Percentiles rank a stretch among this genome's conserved stretches.
Evolutionary conservation across 1,284 basidiomycete species (phyloP).

Genomic region (Irpex sp.): DNA sequence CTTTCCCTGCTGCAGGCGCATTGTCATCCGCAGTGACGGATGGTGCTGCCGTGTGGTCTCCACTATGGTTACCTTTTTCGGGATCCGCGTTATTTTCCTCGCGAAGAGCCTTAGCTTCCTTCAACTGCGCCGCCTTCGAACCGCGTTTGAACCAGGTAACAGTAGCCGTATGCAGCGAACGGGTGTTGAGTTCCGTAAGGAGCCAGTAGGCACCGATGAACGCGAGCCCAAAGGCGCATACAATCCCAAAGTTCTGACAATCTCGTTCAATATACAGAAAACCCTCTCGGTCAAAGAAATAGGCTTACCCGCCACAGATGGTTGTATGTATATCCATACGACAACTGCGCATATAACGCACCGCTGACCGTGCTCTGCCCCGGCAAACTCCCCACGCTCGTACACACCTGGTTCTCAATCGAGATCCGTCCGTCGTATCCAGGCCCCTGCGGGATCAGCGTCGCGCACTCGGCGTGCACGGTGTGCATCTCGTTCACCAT

Average conservation of each 20-base stretch:
- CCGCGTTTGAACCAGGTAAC: slow-evolving; percentile 41
- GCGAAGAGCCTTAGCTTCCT: not conserved
- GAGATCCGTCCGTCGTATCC: slow-evolving; percentile 43
- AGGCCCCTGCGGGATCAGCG: slow-evolving; percentile 39
- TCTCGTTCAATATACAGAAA: slow-evolving; percentile 5
- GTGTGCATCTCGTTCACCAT: slow-evolving; percentile 54
- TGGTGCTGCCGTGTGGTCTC: not conserved
- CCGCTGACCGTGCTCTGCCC: slow-evolving; percentile 46
- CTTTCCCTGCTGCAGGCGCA: not conserved
- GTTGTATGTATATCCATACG: slow-evolving; percentile 56
- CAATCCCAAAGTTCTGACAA: slow-evolving; percentile 48
- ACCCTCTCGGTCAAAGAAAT: not conserved
- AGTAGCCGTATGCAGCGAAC: slow-evolving; percentile 24
- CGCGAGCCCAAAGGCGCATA: slow-evolving; percentile 45
- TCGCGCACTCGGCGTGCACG: slow-evolving; percentile 34
- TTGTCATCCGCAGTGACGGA: not conserved
- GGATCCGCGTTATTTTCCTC: slow-evolving; percentile 9
- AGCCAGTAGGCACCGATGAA: slow-evolving; percentile 44
- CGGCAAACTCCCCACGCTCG: slow-evolving; percentile 46
- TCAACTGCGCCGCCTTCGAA: slow-evolving; percentile 14
- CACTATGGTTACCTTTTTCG: slow-evolving; percentile 12
- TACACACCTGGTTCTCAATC: slow-evolving; percentile 54
- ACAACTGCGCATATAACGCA: slow-evolving; percentile 46
- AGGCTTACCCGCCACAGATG: slow-evolving; percentile 64
- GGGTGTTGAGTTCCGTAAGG: slow-evolving; percentile 45